phyloP scores from a whole-genome alignment of 805 yeast species.

The Teunomyces gatunensis region DNA sequence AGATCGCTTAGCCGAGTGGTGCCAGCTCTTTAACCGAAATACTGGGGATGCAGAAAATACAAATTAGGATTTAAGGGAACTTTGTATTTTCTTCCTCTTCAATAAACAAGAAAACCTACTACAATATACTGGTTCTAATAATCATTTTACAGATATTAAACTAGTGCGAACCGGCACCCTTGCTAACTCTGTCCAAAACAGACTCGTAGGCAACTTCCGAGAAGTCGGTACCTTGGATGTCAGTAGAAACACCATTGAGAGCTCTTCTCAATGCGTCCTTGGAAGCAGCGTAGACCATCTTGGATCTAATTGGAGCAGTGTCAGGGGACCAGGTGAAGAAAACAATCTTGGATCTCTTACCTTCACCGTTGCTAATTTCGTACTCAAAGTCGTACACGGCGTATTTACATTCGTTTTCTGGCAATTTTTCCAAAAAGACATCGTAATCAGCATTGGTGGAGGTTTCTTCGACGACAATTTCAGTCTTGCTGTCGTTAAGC shows the following conservation, averaged over 20 bases:
- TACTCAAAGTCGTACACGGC: conserved; percentile 97
- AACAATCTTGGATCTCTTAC: conserved; percentile 79
- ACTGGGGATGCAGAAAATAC: too few species aligned
- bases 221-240: conserved; percentile 97
- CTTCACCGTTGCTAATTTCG: conserved; percentile 85
- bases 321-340: conserved; percentile 95
- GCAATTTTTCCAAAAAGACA: conserved; percentile 78
- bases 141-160: background rate
- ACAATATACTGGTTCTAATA: background rate
- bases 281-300: conserved; percentile 99
- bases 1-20: background rate
- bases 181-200: conserved; percentile 84
- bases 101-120: too few species aligned
- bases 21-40: too few species aligned
- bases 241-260: conserved; percentile 89
- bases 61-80: too few species aligned
- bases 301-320: conserved; percentile 89
- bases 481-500: conserved; percentile 82
- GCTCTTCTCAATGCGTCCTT: conserved; percentile 98
- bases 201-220: conserved; percentile 95
- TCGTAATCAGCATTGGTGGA: conserved; percentile 79
- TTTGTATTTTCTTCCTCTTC: too few species aligned
- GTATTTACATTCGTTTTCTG: conserved; percentile 94
- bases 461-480: conserved; percentile 85
- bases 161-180: conserved; percentile 58